Base-by-base conservation (phyloP, 2,329 filamentous ascomycete genomes). In the Alternaria metachromatica region DNA sequence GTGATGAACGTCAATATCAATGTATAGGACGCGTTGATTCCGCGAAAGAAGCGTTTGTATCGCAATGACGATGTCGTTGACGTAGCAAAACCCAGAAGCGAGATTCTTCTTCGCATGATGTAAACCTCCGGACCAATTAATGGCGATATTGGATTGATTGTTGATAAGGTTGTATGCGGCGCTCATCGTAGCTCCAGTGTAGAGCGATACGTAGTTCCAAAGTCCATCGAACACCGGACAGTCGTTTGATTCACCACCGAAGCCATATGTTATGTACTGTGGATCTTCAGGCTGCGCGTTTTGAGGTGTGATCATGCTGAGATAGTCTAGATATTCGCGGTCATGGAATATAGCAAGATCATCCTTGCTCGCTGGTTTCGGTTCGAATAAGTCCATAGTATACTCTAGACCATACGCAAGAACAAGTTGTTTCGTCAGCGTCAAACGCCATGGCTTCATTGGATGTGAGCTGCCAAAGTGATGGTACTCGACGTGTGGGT, bases 371-470 rank as follows among this genome's bases (percentile, higher is more conserved):
- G 96, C 96, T 12, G 91, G 87, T 25, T 94, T 89, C 23, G 95
- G 88, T 55, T 93, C 87, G 81, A 96, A 97, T 69, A 95, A 91
- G 81, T 98, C 94, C 96, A 99, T 98, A 66, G 93, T 94, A 75
- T 95, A 92, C 73, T 96, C 94, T 87, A 99, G 93, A 70, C 96
- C 96, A 80, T 98, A 98, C 2, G 93, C 92, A 77, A 96, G 90
- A 67, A 99, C 93, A 50, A 99, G 88, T 74, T 96, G 93, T 80
- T 99, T 98, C 60, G 96, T 96, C 59, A 99, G 87, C 15, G 94
- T 97, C 68, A 99, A 84, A 37, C 96, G 92, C 95, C 96, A 98
- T 63, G 96, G 96, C 80, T 99, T 99, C 96, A 99, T 99, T 20
- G 96, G 96, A 84, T 99, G 96, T 10, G 93, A 94, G 82, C 93